Percentiles rank a stretch among this genome's conserved stretches.
These are phyloP conservation scores for Coccinonectria pachysandricola DNA, from an alignment of 2,329 filamentous ascomycete species.

Conservation along the genomic window DNA sequence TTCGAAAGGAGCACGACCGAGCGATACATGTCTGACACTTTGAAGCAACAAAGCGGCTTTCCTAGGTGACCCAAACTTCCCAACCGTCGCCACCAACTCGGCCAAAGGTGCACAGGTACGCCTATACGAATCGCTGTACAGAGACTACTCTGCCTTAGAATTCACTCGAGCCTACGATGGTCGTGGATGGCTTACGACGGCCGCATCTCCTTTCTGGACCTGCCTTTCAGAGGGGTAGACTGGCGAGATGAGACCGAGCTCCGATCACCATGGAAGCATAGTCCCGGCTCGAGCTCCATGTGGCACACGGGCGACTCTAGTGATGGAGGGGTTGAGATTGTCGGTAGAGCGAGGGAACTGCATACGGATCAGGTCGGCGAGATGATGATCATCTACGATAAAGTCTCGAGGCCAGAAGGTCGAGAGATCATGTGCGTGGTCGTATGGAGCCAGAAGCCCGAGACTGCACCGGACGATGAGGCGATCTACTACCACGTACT, in stretches of 20 bases:
- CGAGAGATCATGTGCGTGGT: constrained; percentile 2
- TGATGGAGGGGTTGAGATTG: constrained; percentile 2
- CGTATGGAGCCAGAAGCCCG: constrained; percentile 4
- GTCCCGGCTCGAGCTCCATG: not conserved
- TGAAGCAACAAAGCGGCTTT: constrained; percentile 7
- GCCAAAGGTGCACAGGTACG: constrained; percentile 8
- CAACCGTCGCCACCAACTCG: constrained; percentile 1
- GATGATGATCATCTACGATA: constrained; percentile 3
- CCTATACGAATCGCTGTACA: constrained; percentile 9
- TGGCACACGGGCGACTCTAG: constrained; percentile 6
- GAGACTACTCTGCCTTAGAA: constrained; percentile 7
- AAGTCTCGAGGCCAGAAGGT: not conserved
- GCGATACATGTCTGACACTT: no score
- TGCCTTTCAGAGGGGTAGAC: constrained; percentile 9
- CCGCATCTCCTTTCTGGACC: constrained; percentile 18
- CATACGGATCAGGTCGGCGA: not conserved
- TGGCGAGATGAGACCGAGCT: constrained; percentile 5
- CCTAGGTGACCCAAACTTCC: constrained; percentile 13
- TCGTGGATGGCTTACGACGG: constrained; percentile 28
- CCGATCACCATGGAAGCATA: constrained; percentile 4
- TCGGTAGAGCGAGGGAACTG: constrained; percentile 2
- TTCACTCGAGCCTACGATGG: constrained; percentile 16
- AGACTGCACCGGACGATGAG: not conserved
- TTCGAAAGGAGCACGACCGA: no score
- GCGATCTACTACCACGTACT: constrained; percentile 1